A percentile compares a stretch with the other conserved stretches of the same genome.
phyloP scores from a whole-genome alignment of 257 asterid genomes.

The Craterostigma plantagineum region DNA sequence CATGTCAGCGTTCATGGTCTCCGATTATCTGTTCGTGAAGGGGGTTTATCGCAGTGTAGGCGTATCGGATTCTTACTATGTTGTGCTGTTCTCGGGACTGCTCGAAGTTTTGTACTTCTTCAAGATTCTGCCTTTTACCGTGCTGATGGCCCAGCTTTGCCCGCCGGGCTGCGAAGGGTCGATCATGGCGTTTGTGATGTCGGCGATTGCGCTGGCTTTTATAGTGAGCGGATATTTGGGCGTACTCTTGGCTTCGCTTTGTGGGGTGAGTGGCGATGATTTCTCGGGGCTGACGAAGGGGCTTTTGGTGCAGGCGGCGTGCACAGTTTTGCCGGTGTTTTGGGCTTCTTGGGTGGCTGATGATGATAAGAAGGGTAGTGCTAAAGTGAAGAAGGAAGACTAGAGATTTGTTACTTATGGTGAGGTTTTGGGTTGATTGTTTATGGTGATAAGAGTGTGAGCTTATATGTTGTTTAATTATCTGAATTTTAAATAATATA shows the following conservation, averaged over 20 bases:
- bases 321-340: constrained; percentile 53
- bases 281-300: constrained; percentile 50
- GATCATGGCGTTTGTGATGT: constrained; percentile 82
- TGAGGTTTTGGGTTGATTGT: neutral
- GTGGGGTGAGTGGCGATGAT: constrained; percentile 45
- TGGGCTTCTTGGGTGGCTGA: constrained; percentile 53
- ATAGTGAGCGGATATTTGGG: constrained; percentile 80
- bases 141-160: constrained; percentile 72
- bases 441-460: neutral
- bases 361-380: constrained; percentile 18
- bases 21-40: constrained; percentile 59
- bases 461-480: neutral
- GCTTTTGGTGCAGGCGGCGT: constrained; percentile 58
- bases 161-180: constrained; percentile 97
- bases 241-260: constrained; percentile 48
- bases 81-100: constrained; percentile 56
- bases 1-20: constrained; percentile 51
- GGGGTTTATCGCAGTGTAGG: constrained; percentile 60
- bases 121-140: constrained; percentile 70
- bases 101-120: constrained; percentile 63
- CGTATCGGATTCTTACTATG: constrained; percentile 51
- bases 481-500: no score
- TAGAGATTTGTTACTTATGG: neutral
- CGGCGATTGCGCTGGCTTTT: constrained; percentile 60
- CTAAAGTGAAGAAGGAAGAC: constrained; percentile 8